phyloP scores from a whole-genome alignment of 108 stramenopile genomes.

The Cyclotella sp. region DNA sequence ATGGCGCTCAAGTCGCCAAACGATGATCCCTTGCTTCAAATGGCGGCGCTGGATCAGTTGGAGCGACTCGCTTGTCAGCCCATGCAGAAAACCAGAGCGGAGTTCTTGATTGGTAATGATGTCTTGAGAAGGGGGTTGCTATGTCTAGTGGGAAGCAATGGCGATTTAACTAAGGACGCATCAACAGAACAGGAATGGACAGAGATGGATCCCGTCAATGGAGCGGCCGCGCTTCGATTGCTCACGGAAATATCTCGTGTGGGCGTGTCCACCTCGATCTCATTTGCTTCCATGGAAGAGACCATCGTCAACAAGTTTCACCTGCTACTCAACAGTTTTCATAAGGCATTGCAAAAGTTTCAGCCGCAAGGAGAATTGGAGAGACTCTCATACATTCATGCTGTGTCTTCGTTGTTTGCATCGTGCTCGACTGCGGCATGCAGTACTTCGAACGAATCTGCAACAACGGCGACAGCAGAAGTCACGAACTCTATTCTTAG shows the following conservation, averaged over 20 bases:
- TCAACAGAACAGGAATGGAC: conserved; percentile 1
- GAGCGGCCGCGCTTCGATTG: conserved; percentile 38
- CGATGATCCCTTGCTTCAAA: conserved; percentile 41
- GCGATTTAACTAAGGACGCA: conserved; percentile 16
- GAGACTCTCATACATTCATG: conserved; percentile 40
- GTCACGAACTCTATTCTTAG: conserved; percentile 23
- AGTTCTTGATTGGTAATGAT: conserved; percentile 43
- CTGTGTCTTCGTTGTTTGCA: conserved; percentile 44
- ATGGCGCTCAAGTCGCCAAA: conserved; percentile 35
- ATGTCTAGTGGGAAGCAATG: conserved; percentile 25
- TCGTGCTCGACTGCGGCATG: conserved; percentile 31
- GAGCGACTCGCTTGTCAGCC: conserved; percentile 28
- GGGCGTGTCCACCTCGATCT: conserved; percentile 22
- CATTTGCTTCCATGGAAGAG: conserved; percentile 5
- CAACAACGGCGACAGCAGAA: conserved; percentile 6
- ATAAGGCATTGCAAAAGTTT: conserved; percentile 30
- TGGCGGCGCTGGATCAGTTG: conserved; percentile 46
- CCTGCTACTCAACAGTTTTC: conserved; percentile 31
- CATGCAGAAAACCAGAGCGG: conserved; percentile 17
- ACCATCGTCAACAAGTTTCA: conserved; percentile 22
- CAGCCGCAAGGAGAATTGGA: conserved; percentile 42
- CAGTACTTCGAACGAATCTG: conserved; percentile 6
- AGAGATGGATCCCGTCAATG: conserved; percentile 44
- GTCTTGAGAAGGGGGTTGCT: conserved; percentile 32
- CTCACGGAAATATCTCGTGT: conserved; percentile 49